Evolutionary conservation across 768 basidiomycete species (phyloP).

Genomic region (Lentinula guzmanii): DNA sequence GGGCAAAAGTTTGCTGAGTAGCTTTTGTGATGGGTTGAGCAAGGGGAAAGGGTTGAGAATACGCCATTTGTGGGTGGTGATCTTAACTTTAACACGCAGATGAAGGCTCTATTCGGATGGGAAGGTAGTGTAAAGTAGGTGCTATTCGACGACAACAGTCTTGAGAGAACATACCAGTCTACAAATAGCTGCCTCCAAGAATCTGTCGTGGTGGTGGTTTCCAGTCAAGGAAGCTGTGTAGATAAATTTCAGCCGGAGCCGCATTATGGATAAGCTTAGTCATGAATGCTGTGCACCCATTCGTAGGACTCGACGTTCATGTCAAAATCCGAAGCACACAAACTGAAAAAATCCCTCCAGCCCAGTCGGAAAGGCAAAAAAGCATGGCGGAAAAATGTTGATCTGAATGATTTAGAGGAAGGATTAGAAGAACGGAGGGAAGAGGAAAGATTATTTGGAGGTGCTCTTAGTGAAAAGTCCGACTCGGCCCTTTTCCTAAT

Average conservation of each 20-base stretch:
- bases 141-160: not conserved
- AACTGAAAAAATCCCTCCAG: conserved; percentile 50
- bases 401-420: conserved; percentile 73
- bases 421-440: conserved; percentile 69
- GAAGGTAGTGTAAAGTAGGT: not conserved
- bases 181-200: not conserved
- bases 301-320: not conserved
- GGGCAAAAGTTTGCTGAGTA: conserved; percentile 60
- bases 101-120: not conserved
- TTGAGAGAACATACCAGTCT: not conserved
- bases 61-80: conserved; percentile 42
- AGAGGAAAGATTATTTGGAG: conserved; percentile 84
- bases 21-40: conserved; percentile 49
- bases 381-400: conserved; percentile 91
- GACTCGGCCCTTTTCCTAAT: conserved; percentile 76
- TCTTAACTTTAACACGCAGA: not conserved
- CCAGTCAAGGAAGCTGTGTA: conserved; percentile 4
- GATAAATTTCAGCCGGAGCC: not conserved
- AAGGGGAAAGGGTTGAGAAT: conserved; percentile 76
- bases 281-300: not conserved
- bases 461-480: conserved; percentile 40
- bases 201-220: not conserved
- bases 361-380: conserved; percentile 85
- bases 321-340: conserved; percentile 39
- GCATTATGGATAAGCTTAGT: not conserved